Evolutionary conservation across 2,329 filamentous ascomycete species (phyloP), one percentile per base, ranked within the genome.

Genomic region (Penicillium paneum): DNA sequence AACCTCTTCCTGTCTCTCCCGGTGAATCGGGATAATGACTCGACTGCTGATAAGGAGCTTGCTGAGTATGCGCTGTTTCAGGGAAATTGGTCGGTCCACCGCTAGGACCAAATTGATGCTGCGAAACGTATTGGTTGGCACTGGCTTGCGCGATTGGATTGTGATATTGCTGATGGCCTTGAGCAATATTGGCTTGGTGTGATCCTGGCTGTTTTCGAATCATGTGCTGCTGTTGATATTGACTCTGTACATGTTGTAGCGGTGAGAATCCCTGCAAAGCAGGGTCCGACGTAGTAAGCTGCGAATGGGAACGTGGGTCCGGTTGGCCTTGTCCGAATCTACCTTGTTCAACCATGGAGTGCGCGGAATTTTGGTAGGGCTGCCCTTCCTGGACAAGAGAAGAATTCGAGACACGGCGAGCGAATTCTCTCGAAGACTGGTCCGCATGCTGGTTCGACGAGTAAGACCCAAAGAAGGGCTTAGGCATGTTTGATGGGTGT

Each of bases 161-260:
- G 19, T 57, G 55, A 32, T 63, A 63, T 26, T 56, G 38, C 2
- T 52, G 60, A 6, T 36, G 39, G 19, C 26, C 13, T 29, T 39
- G 52, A 2, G 43, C 13, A 15, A 39, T 12, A 12, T 49, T 21
- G 17, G n/a, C 29, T 24, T 34, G 26, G 11, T 50, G 19, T 24
- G 47, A 15, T 26, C 52, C 57, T 17, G 55, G 45, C 24, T 47
- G 46, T n/a, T 49, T 48, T 15, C 40, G 51, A 26, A 54, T 44
- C 60, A 61, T 58, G 32, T 45, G 28, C 34, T 52, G 43, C 28
- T 50, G 52, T 21, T 56, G 56, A 39, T 58, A 62, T 21, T 62
- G 59, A 15, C 21, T 19, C 13, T 55, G 53, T 3, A 51, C 39
- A 26, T 42, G 35, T 15, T 52, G 42, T 5, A 55, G 50, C 8